Base-by-base conservation (phyloP, 345 rosid genomes). In the Gossypium raimondii region DNA sequence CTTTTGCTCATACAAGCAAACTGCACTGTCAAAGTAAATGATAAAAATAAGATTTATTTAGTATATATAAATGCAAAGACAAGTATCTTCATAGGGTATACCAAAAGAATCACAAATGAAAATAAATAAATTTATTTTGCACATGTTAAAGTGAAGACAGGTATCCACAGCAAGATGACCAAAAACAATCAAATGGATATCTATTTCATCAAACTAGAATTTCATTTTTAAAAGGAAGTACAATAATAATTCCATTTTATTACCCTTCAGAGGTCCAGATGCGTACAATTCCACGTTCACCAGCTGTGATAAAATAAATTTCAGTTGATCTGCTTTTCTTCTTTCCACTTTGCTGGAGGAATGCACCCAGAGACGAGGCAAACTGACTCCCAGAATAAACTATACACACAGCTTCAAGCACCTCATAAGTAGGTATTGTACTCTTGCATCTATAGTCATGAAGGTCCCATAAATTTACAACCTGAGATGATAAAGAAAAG, bases 391-490 rank as follows among this genome's bases (percentile, higher is more conserved):
- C 90, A 25, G 92, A 71, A 76, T 71, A 68, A 70, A 94, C 80
- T 69, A 87, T 62, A 72, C 90, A 84, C 73, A 91, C 83, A 76
- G 90, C 88, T 86, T 95, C 99, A 79, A 91, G 85, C 67, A 86
- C 89, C 88, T 95, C 96, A 78, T 81, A 91, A 2, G 93, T 85
- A 71, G 97, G 97, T 68, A 95, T 79, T 18, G 96, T 93, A 82
- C 78, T 85, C 85, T 86, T 90, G 84, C 86, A 95, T 67, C 77
- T 77, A 87, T 87, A 90, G 80, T 82, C 85, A 84, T 47, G 87
- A 73, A 95, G 97, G 87, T 91, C 93, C 99, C 98, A 95, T 83
- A 91, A 52, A 84, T 89, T 89, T 70, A 93, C 98, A 78, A 95
- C 99, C 98, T 93, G 84, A 66, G 73, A 84, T 66, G 76, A 79